Conservation (phyloP, 345 rosid species). For the Dovyalis caffra region DNA sequence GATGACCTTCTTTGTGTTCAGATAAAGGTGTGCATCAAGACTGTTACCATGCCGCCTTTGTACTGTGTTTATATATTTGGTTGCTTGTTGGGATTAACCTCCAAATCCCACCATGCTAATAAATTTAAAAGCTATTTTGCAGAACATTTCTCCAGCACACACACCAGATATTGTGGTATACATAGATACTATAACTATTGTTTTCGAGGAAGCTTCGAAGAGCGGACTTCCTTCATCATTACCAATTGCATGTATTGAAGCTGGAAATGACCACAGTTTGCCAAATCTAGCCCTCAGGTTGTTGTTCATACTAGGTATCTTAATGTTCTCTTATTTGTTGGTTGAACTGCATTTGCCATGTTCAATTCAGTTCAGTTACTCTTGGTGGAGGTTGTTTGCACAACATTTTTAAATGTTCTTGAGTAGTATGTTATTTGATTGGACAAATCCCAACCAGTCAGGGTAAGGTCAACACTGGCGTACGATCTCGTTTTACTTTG, state of each 20-base stretch:
- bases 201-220: conserved; percentile 80
- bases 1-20: conserved; percentile 94
- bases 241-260: conserved; percentile 92
- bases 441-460: conserved; percentile 3
- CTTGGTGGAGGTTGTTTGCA: background rate
- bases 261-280: conserved; percentile 73
- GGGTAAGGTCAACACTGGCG: background rate
- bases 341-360: conserved; percentile 7
- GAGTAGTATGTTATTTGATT: background rate
- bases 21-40: conserved; percentile 66
- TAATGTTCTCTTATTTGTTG: conserved; percentile 21
- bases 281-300: conserved; percentile 96
- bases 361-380: background rate
- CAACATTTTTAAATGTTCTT: conserved; percentile 3
- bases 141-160: conserved; percentile 83
- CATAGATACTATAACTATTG: conserved; percentile 84
- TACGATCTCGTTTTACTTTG: background rate
- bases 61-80: background rate
- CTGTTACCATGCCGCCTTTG: background rate
- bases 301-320: conserved; percentile 24
- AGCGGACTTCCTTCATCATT: conserved; percentile 68
- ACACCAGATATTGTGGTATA: conserved; percentile 69
- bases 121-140: conserved; percentile 30
- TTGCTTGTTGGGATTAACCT: conserved; percentile 5
- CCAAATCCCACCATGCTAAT: background rate